Evolutionary conservation across 2,329 filamentous ascomycete species (phyloP).

Genomic region (Curvularia eragrostidis): DNA sequence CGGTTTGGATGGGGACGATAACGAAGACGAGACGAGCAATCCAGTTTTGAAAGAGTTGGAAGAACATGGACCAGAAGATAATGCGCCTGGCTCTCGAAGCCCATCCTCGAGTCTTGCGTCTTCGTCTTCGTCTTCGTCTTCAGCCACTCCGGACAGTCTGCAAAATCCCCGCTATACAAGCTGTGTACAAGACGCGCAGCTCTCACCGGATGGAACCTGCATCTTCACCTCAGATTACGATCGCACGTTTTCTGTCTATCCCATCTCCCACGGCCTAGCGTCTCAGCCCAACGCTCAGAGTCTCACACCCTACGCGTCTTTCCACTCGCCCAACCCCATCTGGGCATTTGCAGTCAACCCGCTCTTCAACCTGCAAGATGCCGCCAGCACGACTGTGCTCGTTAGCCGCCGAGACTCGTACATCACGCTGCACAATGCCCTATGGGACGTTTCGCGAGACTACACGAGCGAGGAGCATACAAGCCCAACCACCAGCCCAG

Average conservation of each 20-base stretch:
- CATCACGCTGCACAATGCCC: conserved; percentile 62
- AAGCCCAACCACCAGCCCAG: conserved; percentile 9
- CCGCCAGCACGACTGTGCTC: conserved; percentile 59
- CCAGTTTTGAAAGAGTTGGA: not conserved
- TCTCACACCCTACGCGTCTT: conserved; percentile 56
- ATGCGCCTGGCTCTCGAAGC: not conserved
- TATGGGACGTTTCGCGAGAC: conserved; percentile 49
- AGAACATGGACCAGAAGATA: not conserved
- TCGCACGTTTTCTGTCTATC: conserved; percentile 62
- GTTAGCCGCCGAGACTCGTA: conserved; percentile 62
- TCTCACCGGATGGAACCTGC: conserved; percentile 62
- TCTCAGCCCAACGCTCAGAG: conserved; percentile 10
- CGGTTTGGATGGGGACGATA: not conserved
- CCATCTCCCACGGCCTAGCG: conserved; percentile 24
- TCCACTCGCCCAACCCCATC: conserved; percentile 57
- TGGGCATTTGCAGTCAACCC: conserved; percentile 64
- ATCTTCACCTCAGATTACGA: conserved; percentile 62
- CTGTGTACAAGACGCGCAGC: conserved; percentile 40
- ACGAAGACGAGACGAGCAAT: not conserved
- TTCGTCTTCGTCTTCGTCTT: conserved; percentile 10
- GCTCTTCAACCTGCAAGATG: conserved; percentile 59
- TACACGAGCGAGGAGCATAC: conserved; percentile 15
- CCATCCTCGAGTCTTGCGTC: not conserved
- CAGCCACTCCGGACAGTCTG: not conserved
- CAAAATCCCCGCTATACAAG: conserved; percentile 20